Evolutionary conservation across 2,329 filamentous ascomycete species (phyloP), one percentile per base, ranked within the genome.

Genomic region (Beauveria australis): DNA sequence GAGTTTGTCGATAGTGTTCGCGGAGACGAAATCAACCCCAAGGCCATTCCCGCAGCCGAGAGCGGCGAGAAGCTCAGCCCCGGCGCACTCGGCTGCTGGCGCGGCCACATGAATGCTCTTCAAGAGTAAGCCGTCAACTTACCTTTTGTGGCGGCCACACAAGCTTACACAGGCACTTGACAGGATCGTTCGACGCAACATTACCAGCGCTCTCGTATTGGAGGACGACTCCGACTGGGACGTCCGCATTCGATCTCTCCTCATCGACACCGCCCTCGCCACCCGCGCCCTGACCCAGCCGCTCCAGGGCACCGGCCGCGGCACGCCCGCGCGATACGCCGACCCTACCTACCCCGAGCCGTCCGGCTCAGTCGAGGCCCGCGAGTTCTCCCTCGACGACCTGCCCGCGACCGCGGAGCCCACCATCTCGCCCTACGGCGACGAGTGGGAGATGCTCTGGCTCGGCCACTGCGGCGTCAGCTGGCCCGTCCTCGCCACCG

Each of bases 201-300:
- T 80, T 5, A 70, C 72, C 2, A 78, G 75, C 1, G 79, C 78
- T 0, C 69, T 83, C 3, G 77, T 83, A 30, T 66, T 83, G 26
- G 81, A 83, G 65, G 81, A 83, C 64, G 81, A 83, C 60, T 75
- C 78, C 12, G 81, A 83, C 68, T 83, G 81, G 81, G 81, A 83
- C 59, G 69, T 82, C 24, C 72, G 73, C 0, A 68, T 83, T 33
- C 78, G 79, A 44, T 58, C 68, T 0, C 81, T 83, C 63, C 71
- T 83, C 28, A 70, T 66, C 28, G 62, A 69, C 46, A 75, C 77
- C 37, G 72, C 76, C 1, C 62, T 64, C 26, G 72, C 73, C 0
- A 68, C 73, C 1, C 68, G 67, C 22, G 68, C 67, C 1, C 71
- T 72, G 44, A 67, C 68, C 3, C 71, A 73, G 43, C 71, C 72